Evolutionary conservation across 257 asterid species (phyloP).

Genomic region (Verbascum thapsus): DNA sequence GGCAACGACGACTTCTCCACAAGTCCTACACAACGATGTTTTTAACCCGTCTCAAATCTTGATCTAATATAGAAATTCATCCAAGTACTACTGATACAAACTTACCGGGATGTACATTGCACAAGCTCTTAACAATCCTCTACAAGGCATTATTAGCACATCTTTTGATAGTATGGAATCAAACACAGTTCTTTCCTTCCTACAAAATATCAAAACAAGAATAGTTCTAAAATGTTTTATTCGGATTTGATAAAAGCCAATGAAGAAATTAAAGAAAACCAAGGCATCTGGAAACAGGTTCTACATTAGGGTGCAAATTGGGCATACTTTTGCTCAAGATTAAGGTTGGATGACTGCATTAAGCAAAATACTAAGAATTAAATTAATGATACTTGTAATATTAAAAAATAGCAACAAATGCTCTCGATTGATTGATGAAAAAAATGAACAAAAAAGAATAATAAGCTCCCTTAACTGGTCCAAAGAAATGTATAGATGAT

Average conservation of each 20-base stretch:
- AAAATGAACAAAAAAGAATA: too few species aligned
- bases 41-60: slow-evolving; percentile 20
- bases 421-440: too few species aligned
- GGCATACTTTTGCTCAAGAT: too few species aligned
- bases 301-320: slow-evolving; percentile 11
- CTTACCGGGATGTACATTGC: slow-evolving; percentile 90
- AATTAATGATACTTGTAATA: too few species aligned
- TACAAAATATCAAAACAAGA: slow-evolving; percentile 35
- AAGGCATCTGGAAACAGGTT: background rate
- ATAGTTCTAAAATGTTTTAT: too few species aligned
- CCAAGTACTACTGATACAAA: slow-evolving; percentile 12
- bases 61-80: slow-evolving; percentile 13
- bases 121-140: slow-evolving; percentile 86
- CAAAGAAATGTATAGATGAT: too few species aligned
- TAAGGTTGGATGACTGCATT: too few species aligned
- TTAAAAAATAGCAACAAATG: too few species aligned
- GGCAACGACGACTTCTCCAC: slow-evolving; percentile 82
- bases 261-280: background rate
- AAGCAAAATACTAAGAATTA: too few species aligned
- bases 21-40: slow-evolving; percentile 61
- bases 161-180: slow-evolving; percentile 67
- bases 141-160: slow-evolving; percentile 70
- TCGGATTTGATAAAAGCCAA: slow-evolving; percentile 7
- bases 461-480: too few species aligned
- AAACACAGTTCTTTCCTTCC: slow-evolving; percentile 77